Conservation (phyloP, 2,329 filamentous ascomycete genomes). For the Aspergillus tanneri region DNA sequence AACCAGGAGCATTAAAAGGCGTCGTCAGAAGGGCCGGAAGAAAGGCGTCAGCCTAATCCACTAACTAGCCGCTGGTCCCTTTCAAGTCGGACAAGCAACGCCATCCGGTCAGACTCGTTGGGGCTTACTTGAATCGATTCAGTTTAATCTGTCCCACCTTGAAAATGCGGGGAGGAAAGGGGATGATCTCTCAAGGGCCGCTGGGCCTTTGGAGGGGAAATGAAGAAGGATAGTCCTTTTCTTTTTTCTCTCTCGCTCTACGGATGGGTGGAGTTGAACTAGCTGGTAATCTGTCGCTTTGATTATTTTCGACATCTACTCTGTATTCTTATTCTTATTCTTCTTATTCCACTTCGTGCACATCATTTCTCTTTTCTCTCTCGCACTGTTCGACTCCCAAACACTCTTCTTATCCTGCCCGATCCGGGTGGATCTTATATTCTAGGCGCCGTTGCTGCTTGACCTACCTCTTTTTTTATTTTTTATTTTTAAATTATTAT, state of each 20-base stretch:
- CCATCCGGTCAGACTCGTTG: background rate
- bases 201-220: background rate
- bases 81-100: background rate
- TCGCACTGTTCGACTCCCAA: slow-evolving; percentile 13
- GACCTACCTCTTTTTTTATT: background rate
- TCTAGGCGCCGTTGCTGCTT: background rate
- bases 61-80: background rate
- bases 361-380: slow-evolving; percentile 9
- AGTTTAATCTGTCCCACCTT: background rate
- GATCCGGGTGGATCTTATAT: slow-evolving; percentile 1
- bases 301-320: background rate
- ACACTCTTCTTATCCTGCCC: slow-evolving; percentile 9
- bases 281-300: background rate
- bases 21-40: slow-evolving; percentile 14
- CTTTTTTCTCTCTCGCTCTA: background rate
- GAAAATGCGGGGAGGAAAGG: slow-evolving; percentile 9
- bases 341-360: background rate
- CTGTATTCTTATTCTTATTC: background rate
- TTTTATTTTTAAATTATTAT: background rate
- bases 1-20: background rate
- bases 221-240: background rate
- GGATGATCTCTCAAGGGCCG: slow-evolving; percentile 18
- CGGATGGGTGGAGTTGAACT: too few relatives aligned
- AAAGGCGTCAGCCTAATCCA: slow-evolving; percentile 7
- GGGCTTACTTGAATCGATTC: background rate